Conservation (phyloP, 768 basidiomycete species). For the Macrolepiota dolichaula region DNA sequence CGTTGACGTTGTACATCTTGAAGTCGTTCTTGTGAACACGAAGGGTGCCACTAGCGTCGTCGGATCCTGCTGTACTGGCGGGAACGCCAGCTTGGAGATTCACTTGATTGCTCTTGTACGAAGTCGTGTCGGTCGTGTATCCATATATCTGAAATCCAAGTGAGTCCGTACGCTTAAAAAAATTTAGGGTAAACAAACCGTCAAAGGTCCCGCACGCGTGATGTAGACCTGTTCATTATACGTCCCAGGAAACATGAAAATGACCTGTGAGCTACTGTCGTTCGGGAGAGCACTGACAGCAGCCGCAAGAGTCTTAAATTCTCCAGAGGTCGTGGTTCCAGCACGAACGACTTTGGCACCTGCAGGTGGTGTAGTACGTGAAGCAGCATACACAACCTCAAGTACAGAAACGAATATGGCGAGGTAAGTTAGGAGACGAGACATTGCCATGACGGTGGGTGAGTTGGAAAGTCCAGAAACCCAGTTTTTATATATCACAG, state of each 20-base stretch:
- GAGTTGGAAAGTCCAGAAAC: too few relatives aligned
- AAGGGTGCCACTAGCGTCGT: constrained; percentile 47
- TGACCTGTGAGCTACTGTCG: constrained; percentile 31
- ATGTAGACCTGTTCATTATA: constrained; percentile 44
- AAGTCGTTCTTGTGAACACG: constrained; percentile 47
- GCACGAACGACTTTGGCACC: constrained; percentile 40
- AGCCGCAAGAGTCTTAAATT: constrained; percentile 35
- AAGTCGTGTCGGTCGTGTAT: constrained; percentile 37
- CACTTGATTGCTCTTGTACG: constrained; percentile 36
- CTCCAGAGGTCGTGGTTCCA: constrained; percentile 34
- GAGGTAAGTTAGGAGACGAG: not conserved
- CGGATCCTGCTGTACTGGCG: constrained; percentile 33
- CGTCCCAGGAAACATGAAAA: constrained; percentile 48
- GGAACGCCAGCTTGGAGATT: constrained; percentile 34
- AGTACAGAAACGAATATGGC: not conserved
- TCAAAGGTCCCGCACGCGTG: constrained; percentile 40
- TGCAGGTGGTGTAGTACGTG: constrained; percentile 38
- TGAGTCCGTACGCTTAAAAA: not conserved
- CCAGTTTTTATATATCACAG: not conserved
- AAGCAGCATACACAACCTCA: constrained; percentile 21
- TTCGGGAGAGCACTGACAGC: constrained; percentile 41
- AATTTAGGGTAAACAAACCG: constrained; percentile 20
- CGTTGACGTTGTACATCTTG: constrained; percentile 47
- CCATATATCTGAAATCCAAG: constrained; percentile 33
- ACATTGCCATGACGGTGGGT: not conserved